phyloP scores from a whole-genome alignment of 2,329 filamentous ascomycete genomes.

The Aspergillus brunneoviolaceus region DNA sequence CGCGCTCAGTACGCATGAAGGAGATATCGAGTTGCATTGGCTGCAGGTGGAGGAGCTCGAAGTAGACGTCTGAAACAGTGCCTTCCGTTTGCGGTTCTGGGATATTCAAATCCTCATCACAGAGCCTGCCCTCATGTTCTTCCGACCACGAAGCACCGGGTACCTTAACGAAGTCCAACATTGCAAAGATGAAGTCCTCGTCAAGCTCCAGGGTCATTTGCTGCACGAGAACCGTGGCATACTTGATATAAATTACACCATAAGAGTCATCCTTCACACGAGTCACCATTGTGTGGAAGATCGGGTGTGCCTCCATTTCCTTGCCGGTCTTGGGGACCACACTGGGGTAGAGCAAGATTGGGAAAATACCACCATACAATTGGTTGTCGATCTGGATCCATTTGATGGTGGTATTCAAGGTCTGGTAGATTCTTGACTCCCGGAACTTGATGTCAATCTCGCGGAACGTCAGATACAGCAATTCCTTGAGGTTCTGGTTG shows the following conservation, averaged over 20 bases:
- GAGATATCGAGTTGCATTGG: slow-evolving; percentile 98
- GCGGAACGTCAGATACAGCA: slow-evolving; percentile 89
- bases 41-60: slow-evolving; percentile 93
- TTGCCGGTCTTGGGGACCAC: slow-evolving; percentile 96
- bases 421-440: slow-evolving; percentile 93
- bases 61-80: slow-evolving; percentile 91
- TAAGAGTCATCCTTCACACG: slow-evolving; percentile 98
- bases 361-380: slow-evolving; percentile 96
- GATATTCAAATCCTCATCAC: slow-evolving; percentile 85
- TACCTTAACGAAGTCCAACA: slow-evolving; percentile 91
- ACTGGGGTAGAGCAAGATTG: slow-evolving; percentile 93
- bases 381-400: slow-evolving; percentile 99
- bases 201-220: slow-evolving; percentile 98
- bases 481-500: slow-evolving; percentile 85
- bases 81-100: slow-evolving; percentile 86
- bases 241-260: slow-evolving; percentile 97
- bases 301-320: slow-evolving; percentile 94
- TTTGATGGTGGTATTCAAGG: slow-evolving; percentile 83
- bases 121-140: slow-evolving; percentile 78
- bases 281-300: slow-evolving; percentile 86
- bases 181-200: slow-evolving; percentile 95
- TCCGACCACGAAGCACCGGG: slow-evolving; percentile 86
- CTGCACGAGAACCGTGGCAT: slow-evolving; percentile 87
- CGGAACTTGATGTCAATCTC: slow-evolving; percentile 89
- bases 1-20: slow-evolving; percentile 91